Percentiles rank a stretch among this genome's conserved stretches.
Evolutionary conservation across 2,329 filamentous ascomycete genomes (phyloP).

Genomic region (Calycina herbarum): DNA sequence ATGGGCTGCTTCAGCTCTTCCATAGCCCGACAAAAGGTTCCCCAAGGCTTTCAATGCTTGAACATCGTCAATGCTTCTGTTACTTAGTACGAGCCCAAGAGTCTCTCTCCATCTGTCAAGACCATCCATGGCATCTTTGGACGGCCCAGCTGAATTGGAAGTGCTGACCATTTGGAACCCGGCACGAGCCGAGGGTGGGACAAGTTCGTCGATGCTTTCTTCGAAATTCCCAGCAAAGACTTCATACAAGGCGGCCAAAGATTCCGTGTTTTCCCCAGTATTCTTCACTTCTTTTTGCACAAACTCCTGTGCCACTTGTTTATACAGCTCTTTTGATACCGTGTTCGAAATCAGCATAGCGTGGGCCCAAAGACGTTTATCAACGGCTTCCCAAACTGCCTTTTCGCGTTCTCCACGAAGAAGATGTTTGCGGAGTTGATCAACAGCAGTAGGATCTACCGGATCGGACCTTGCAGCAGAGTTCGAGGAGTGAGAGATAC

Average conservation of each 20-base stretch:
- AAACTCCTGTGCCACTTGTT: constrained; percentile 92
- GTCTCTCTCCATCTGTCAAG: constrained; percentile 95
- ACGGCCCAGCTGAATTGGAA: constrained; percentile 57
- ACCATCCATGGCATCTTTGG: constrained; percentile 76
- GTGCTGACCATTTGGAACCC: constrained; percentile 89
- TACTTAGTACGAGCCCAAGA: constrained; percentile 79
- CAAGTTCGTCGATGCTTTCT: constrained; percentile 93
- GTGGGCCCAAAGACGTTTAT: constrained; percentile 94
- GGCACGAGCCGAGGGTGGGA: constrained; percentile 86
- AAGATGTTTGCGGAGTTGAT: constrained; percentile 71
- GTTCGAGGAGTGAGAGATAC: constrained; percentile 39
- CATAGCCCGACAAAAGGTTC: constrained; percentile 79
- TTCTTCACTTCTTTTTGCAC: constrained; percentile 92
- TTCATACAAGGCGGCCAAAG: constrained; percentile 88
- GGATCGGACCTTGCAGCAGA: constrained; percentile 58
- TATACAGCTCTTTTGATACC: constrained; percentile 80
- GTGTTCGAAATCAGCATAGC: constrained; percentile 84
- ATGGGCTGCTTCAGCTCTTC: constrained; percentile 86
- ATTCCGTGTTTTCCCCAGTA: constrained; percentile 75
- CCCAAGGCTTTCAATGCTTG: constrained; percentile 79
- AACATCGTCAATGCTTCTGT: constrained; percentile 78
- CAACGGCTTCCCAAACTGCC: constrained; percentile 89
- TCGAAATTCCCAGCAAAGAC: constrained; percentile 92
- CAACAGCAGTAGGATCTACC: constrained; percentile 67
- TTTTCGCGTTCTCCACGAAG: constrained; percentile 83